phyloP scores from a whole-genome alignment of 2,329 filamentous ascomycete species.

The Penicillium sp. region DNA sequence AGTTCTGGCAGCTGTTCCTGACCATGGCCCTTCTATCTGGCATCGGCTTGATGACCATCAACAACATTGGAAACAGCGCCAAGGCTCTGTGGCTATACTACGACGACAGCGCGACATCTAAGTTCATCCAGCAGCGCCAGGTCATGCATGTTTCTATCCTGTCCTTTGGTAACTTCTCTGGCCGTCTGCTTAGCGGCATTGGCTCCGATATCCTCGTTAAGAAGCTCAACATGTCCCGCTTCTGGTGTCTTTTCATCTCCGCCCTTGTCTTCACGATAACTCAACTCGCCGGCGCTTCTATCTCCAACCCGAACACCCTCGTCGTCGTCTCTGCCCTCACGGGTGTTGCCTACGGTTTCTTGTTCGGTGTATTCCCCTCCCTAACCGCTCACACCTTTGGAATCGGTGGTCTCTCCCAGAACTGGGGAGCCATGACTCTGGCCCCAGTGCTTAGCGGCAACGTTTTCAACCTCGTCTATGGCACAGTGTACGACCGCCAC shows the following conservation, averaged over 20 bases:
- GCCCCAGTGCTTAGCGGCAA: constrained; percentile 86
- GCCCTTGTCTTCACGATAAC: constrained; percentile 75
- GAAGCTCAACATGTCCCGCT: constrained; percentile 72
- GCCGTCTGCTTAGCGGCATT: constrained; percentile 76
- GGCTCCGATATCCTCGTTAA: constrained; percentile 90
- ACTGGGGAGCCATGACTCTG: constrained; percentile 94
- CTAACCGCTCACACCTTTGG: constrained; percentile 89
- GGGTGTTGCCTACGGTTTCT: constrained; percentile 85
- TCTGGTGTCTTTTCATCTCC: constrained; percentile 86
- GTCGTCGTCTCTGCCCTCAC: constrained; percentile 78
- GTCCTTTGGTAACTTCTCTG: constrained; percentile 83
- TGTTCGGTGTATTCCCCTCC: constrained; percentile 92
- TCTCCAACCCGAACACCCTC: constrained; percentile 75
- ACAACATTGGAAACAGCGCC: constrained; percentile 91
- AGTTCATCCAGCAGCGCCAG: constrained; percentile 77
- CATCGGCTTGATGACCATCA: constrained; percentile 97
- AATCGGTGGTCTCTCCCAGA: constrained; percentile 83
- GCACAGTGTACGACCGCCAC: constrained; percentile 77
- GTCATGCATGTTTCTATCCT: constrained; percentile 91
- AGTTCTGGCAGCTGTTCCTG: constrained; percentile 89
- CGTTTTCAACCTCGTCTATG: constrained; percentile 90
- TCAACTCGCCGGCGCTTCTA: constrained; percentile 72
- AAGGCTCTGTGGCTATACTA: constrained; percentile 87
- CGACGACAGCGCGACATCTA: constrained; percentile 68
- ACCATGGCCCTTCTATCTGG: constrained; percentile 90